Base-by-base conservation (phyloP, 2,329 filamentous ascomycete species). In the Dryadomyces quercus-mongolicae region DNA sequence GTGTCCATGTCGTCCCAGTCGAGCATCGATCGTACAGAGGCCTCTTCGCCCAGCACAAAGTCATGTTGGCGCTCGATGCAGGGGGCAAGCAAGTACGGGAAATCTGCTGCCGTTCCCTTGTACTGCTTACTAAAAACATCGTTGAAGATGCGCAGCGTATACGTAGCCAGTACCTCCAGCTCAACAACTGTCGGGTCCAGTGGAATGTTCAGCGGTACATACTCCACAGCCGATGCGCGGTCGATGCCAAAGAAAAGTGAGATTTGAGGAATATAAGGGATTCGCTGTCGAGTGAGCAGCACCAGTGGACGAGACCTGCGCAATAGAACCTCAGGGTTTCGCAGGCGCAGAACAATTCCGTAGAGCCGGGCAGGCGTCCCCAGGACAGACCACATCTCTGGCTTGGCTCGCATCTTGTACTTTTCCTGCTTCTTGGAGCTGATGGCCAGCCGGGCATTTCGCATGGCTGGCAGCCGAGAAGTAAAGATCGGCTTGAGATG, bases 91-190 rank as follows among this genome's bases (percentile, higher is more conserved):
- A 90, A 95, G 67, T 96, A 98, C 0, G 90, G 85, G 65, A 95
- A 77, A 31, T 84, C 81, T 1, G 74, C 67, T 0, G 73, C 61
- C 16, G 81, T 74, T 0, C 78, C 72, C 50, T 86, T 81, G 62
- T 88, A 98, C 3, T 76, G 74, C 66, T 98, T 98, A 67, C 90
- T 92, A 71, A 95, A 97, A 0, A 96, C 73, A 60, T 97, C 89
- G 16, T 80, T 71, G 66, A 94, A 96, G 0, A 94, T 68, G 5
- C 78, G 75, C 44, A 94, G 70, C 0, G 88, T 95, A 64, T 93
- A 95, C 0, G 66, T 68, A 0, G 81, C 82, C n/a, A 97, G 65
- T 0, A 69, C 62, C 0, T 70, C 60, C 0, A 89, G 59, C 1
- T 73, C 64, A 0, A 70, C 63, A 0, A 70, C 60, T 0, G 69